A percentile compares a stretch with the other conserved stretches of the same genome.
Evolutionary conservation across 164 flowering plant genomes (phyloP).

Genomic region (Brasenia schreberi): DNA sequence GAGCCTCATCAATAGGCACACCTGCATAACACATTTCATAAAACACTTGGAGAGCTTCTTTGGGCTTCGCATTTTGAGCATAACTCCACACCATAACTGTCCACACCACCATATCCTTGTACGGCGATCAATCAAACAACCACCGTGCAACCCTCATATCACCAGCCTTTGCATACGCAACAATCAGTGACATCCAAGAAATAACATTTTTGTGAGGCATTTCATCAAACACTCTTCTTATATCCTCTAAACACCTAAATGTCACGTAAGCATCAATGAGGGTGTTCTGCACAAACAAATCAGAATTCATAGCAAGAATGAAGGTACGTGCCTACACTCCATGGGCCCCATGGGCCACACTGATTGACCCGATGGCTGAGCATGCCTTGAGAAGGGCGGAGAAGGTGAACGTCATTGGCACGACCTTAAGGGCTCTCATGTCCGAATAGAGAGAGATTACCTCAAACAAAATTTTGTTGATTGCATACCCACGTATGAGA

Average conservation of each 20-base stretch:
- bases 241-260: slow-evolving; percentile 12
- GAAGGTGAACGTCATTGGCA: slow-evolving; percentile 18
- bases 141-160: slow-evolving; percentile 13
- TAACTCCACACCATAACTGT: slow-evolving; percentile 18
- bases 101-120: slow-evolving; percentile 24
- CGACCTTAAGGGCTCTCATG: slow-evolving; percentile 8
- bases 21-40: slow-evolving; percentile 12
- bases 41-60: slow-evolving; percentile 16
- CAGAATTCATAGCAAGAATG: slow-evolving; percentile 11
- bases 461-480: slow-evolving; percentile 4
- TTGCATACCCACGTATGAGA: slow-evolving; percentile 16
- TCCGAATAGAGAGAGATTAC: slow-evolving; percentile 8
- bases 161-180: slow-evolving; percentile 16
- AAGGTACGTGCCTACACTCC: slow-evolving; percentile 13
- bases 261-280: slow-evolving; percentile 17
- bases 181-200: slow-evolving; percentile 23
- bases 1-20: slow-evolving; percentile 14
- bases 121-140: slow-evolving; percentile 8
- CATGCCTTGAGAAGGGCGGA: slow-evolving; percentile 21
- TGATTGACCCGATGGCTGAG: slow-evolving; percentile 1
- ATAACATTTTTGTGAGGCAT: slow-evolving; percentile 21
- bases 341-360: slow-evolving; percentile 7
- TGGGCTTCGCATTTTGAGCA: slow-evolving; percentile 16
- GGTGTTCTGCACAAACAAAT: slow-evolving; percentile 17
- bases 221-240: slow-evolving; percentile 16